A percentile compares a stretch with the other conserved stretches of the same genome.
These are phyloP conservation scores for Lepraria neglecta DNA, from an alignment of 495 filamentous ascomycete genomes.

Conservation along the genomic window DNA sequence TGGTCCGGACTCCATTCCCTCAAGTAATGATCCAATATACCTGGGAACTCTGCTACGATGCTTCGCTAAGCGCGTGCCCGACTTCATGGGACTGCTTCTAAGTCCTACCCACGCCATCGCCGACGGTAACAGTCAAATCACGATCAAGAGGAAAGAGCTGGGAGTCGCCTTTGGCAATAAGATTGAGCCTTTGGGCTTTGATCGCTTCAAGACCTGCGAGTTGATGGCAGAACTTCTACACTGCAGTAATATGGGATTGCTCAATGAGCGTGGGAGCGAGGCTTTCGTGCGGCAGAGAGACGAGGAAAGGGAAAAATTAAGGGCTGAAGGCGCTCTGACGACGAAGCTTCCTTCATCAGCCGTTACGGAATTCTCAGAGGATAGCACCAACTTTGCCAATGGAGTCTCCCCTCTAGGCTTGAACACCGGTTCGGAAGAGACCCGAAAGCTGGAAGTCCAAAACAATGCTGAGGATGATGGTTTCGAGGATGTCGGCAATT, in stretches of 20 bases:
- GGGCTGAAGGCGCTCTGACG: constrained; percentile 55
- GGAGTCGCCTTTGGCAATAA: constrained; percentile 80
- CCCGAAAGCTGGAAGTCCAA: constrained; percentile 58
- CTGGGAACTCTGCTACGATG: constrained; percentile 85
- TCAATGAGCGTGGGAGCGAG: constrained; percentile 91
- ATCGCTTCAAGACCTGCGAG: constrained; percentile 98
- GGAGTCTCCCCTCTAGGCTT: constrained; percentile 28
- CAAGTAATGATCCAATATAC: constrained; percentile 90
- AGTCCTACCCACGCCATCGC: constrained; percentile 56
- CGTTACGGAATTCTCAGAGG: constrained; percentile 44
- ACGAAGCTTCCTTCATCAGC: constrained; percentile 38
- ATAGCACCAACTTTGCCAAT: constrained; percentile 34
- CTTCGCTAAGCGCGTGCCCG: constrained; percentile 85
- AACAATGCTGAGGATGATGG: constrained; percentile 85
- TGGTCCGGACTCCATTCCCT: constrained; percentile 68
- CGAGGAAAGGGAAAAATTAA: constrained; percentile 69
- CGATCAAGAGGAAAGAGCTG: constrained; percentile 57
- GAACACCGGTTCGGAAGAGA: constrained; percentile 40
- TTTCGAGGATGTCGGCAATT: constrained; percentile 82
- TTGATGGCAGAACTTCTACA: constrained; percentile 97
- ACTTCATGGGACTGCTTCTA: constrained; percentile 87
- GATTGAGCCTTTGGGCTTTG: constrained; percentile 94
- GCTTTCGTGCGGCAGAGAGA: constrained; percentile 77
- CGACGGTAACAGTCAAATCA: constrained; percentile 53
- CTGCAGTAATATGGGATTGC: constrained; percentile 96